Base-by-base conservation (phyloP, 2,329 filamentous ascomycete genomes). In the Periconia digitata region DNA sequence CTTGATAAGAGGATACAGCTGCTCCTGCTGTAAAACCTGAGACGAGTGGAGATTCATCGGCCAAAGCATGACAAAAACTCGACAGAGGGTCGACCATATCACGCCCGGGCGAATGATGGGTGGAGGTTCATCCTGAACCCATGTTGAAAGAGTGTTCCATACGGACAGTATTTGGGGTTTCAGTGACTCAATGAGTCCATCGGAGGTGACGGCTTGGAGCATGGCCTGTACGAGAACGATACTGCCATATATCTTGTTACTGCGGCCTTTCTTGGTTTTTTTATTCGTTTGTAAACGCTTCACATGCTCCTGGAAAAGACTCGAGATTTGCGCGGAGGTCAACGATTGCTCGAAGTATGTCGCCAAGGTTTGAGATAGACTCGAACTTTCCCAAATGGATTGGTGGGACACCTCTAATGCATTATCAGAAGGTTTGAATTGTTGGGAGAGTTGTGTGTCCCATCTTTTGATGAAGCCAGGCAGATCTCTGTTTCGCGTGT, bases 391-490 rank as follows among this genome's bases (percentile, higher is more conserved):
- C 70, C 70, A 72, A 12, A 71, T 56, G 13, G 58, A 46, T 8
- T 22, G 56, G 55, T n/a, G 59, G 62, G 6, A 50, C 51, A 21
- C n/a, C n/a, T n/a, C n/a, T n/a, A n/a, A n/a, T n/a, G n/a, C n/a
- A n/a, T n/a, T n/a, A n/a, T n/a, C n/a, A n/a, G n/a, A n/a, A n/a
- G n/a, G n/a, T n/a, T n/a, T n/a, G n/a, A n/a, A n/a, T n/a, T n/a
- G n/a, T n/a, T n/a, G n/a, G n/a, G 54, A 52, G 0, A 72, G 57
- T 38, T 72, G 67, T 8, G 54, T 46, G 40, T 71, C 62, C 69
- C 69, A 72, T 43, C 55, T 54, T n/a, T 50, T 53, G 20, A 72
- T 41, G 49, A 71, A 72, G 7, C 67, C 67, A 6, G 64, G 44
- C 6, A 72, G 46, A 42, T 71, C 63, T 10, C 70, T 54, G 40